Conservation (phyloP, 495 filamentous ascomycete genomes). For the Neurospora intermedia region DNA sequence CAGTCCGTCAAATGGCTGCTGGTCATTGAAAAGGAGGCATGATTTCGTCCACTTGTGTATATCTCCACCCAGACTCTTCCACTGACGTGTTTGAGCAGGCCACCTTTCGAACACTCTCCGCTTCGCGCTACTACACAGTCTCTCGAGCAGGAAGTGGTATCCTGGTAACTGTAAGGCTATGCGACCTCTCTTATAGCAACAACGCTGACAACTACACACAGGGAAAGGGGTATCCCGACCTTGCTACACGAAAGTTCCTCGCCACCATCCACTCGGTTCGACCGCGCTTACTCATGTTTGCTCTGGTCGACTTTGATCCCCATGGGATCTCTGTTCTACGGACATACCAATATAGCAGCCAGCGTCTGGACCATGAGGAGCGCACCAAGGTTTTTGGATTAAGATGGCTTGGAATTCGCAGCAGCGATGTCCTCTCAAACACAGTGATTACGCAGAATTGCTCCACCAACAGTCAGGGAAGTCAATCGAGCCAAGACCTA, state of each 20-base stretch:
- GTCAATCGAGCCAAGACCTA: slow-evolving; percentile 7
- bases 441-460: not conserved
- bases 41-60: not conserved
- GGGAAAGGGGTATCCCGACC: slow-evolving; percentile 91
- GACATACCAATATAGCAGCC: slow-evolving; percentile 80
- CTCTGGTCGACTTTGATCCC: slow-evolving; percentile 76
- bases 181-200: not conserved
- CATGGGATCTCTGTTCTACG: slow-evolving; percentile 78
- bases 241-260: slow-evolving; percentile 66
- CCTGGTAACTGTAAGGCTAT: slow-evolving; percentile 21
- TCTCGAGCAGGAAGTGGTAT: slow-evolving; percentile 15
- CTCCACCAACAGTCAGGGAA: slow-evolving; percentile 1
- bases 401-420: slow-evolving; percentile 65
- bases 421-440: slow-evolving; percentile 40
- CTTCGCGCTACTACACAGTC: slow-evolving; percentile 12
- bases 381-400: slow-evolving; percentile 47
- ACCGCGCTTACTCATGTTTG: slow-evolving; percentile 44
- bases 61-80: slow-evolving; percentile 9
- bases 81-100: slow-evolving; percentile 39
- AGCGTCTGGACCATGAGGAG: slow-evolving; percentile 57
- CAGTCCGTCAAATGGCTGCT: slow-evolving; percentile 56
- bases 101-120: slow-evolving; percentile 51
- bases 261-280: slow-evolving; percentile 26
- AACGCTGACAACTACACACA: slow-evolving; percentile 14
- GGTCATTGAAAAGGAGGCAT: slow-evolving; percentile 86